Conservation (phyloP, 208 protist genomes). For the Crithidia fasciculata region DNA sequence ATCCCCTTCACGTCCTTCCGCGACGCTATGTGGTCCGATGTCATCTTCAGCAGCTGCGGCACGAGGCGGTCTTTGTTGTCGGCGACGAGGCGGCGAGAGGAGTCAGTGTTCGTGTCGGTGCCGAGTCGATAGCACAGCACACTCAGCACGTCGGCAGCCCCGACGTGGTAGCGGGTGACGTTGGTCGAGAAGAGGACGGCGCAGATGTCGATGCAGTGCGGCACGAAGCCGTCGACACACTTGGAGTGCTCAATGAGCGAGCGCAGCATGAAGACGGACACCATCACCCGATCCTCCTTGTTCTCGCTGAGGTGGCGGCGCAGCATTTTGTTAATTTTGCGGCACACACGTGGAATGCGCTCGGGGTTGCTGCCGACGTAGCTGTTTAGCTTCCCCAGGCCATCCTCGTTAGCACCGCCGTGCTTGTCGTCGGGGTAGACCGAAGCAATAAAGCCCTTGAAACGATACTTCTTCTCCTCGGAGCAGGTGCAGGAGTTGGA, state of each 20-base stretch:
- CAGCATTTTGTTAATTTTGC: conserved; percentile 79
- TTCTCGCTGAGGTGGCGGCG: conserved; percentile 35
- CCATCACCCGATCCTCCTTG: conserved; percentile 62
- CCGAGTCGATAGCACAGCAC: conserved; percentile 65
- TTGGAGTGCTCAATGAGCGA: conserved; percentile 60
- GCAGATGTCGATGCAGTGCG: conserved; percentile 70
- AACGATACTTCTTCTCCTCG: conserved; percentile 67
- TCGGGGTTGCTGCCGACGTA: conserved; percentile 84
- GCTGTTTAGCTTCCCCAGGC: conserved; percentile 66
- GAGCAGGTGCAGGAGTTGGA: conserved; percentile 45
- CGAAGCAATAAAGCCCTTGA: conserved; percentile 80
- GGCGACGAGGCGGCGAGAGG: conserved; percentile 61
- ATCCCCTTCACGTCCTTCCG: conserved; percentile 31
- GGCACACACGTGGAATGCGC: conserved; percentile 83
- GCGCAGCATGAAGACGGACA: conserved; percentile 66
- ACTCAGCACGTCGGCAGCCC: conserved; percentile 67
- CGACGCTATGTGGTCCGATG: conserved; percentile 29
- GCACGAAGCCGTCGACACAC: conserved; percentile 72
- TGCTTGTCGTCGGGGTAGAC: conserved; percentile 65
- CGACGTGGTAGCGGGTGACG: conserved; percentile 56
- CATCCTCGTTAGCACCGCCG: conserved; percentile 59
- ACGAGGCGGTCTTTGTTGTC: conserved; percentile 67
- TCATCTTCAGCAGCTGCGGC: conserved; percentile 72
- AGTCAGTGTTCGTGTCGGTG: conserved; percentile 48
- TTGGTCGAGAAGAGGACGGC: conserved; percentile 45